These are phyloP conservation scores for Serendipita sp. DNA, from an alignment of 768 basidiomycete genomes.

Conservation along the genomic window DNA sequence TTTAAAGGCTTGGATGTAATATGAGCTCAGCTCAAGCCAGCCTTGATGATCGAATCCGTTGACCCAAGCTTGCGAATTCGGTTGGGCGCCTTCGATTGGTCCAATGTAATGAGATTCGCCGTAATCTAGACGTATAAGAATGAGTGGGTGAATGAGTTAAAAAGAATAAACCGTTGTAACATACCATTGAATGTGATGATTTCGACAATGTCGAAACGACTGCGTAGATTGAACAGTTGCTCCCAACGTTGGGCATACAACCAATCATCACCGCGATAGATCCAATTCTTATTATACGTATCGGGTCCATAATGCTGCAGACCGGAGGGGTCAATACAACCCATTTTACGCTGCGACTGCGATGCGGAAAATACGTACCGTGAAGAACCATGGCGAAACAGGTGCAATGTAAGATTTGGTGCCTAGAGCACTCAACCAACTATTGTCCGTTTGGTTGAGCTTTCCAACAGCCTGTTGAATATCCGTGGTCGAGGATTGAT, in stretches of 20 bases:
- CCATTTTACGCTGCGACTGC: not conserved
- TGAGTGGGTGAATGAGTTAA: not conserved
- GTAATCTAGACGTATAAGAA: slow-evolving; percentile 26
- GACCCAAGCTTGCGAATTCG: slow-evolving; percentile 21
- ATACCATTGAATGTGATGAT: slow-evolving; percentile 43
- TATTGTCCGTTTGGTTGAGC: not conserved
- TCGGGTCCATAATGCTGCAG: slow-evolving; percentile 43
- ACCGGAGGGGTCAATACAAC: not conserved
- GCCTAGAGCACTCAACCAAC: not conserved
- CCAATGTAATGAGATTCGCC: slow-evolving; percentile 29
- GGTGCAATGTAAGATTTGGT: slow-evolving; percentile 30
- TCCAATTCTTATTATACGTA: slow-evolving; percentile 54
- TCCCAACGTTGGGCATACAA: slow-evolving; percentile 56
- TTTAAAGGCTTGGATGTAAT: slow-evolving; percentile 59
- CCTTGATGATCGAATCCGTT: slow-evolving; percentile 18
- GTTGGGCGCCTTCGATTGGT: slow-evolving; percentile 15
- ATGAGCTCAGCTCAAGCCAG: slow-evolving; percentile 49
- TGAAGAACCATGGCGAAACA: slow-evolving; percentile 65
- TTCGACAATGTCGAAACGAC: slow-evolving; percentile 43
- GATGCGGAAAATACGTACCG: slow-evolving; percentile 15
- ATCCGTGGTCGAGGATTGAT: not conserved
- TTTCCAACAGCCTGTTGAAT: not conserved
- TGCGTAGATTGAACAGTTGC: slow-evolving; percentile 35
- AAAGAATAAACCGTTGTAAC: not conserved
- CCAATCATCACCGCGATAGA: slow-evolving; percentile 52